Conservation (phyloP, 208 protist genomes). For the Crithidia sp. region DNA sequence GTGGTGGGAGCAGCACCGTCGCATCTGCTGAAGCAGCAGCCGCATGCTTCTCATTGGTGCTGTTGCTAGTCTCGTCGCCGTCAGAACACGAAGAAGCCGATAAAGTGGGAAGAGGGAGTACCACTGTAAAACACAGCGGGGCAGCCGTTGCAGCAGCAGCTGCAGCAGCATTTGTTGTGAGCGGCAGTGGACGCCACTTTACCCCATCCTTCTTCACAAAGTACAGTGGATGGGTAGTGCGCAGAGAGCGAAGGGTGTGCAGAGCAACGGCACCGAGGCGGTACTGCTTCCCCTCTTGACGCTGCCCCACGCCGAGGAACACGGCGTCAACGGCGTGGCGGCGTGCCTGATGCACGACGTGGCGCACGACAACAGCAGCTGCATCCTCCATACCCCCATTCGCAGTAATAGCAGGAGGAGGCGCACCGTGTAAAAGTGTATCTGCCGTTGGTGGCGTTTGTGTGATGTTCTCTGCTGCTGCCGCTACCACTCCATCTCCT, state of each 20-base stretch:
- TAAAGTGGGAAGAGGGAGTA: conserved; percentile 15
- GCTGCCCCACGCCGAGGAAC: conserved; percentile 65
- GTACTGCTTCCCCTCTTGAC: conserved; percentile 56
- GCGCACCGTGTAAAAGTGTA: too few species aligned
- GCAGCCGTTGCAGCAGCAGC: background rate
- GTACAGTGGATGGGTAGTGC: conserved; percentile 39
- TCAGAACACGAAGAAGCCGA: too few species aligned
- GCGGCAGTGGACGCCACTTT: conserved; percentile 33
- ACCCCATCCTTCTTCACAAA: conserved; percentile 75
- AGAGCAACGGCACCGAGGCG: conserved; percentile 44
- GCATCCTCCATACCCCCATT: background rate
- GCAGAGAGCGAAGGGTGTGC: conserved; percentile 32
- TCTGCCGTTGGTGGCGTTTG: background rate
- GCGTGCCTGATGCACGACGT: conserved; percentile 26
- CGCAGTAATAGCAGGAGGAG: too few species aligned
- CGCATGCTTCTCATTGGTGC: too few species aligned
- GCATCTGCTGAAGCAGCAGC: background rate
- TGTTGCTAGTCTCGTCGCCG: too few species aligned
- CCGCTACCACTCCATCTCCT: background rate
- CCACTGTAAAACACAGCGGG: conserved; percentile 24
- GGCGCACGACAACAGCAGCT: conserved; percentile 35
- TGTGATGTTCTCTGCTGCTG: background rate
- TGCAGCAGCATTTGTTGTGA: background rate
- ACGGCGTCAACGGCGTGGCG: conserved; percentile 52
- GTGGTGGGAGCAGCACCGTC: background rate